Base-by-base conservation (phyloP, 129 eudicot species). In the Kitagawia praeruptora region DNA sequence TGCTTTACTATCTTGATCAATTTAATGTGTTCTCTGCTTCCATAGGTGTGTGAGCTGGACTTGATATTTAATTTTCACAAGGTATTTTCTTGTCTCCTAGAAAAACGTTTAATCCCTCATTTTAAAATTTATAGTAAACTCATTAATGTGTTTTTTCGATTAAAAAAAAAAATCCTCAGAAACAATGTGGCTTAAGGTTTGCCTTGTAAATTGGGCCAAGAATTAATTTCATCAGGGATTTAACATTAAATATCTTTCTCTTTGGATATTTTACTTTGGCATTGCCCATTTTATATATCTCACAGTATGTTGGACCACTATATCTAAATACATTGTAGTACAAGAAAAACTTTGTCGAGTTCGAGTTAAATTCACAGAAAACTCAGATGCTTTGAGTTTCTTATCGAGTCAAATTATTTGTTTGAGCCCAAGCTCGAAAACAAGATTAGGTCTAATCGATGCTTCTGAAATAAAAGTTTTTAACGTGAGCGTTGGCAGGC, bases 1-100 rank as follows among this genome's bases (percentile, higher is more conserved):
- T 47, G 38, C 2, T 63, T 8, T 41, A 31, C 21, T 48, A 37
- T n/a, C 27, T 40, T 25, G 19, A 3, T 37, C 25, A 46, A 45
- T 23, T 48, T 28, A 31, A 42, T 48, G 44, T 40, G 31, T 46
- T 54, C 44, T 85, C 19, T 81, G 38, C 80, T 76, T 48, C 69
- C 44, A 40, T 82, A 93, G 98, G 98, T 93, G 61, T 91, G 98
- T 83, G 98, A 93, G 85, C 86, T 93, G 89, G 98, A 93, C 80
- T 80, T 93, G 89, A 91, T 93, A 84, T 91, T 91, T 64, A 93
- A 93, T 81, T 93, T 91, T 80, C 98, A 93, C 84, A 91, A 93
- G 96, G 98, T 93, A 87, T 6, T 49, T 72, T 53, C 38, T 77
- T 75, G 67, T 69, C 11, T 9, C 53, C 61, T 8, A n/a, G n/a